Evolutionary conservation across 106 monocot species (phyloP).

Genomic region (Amphibolis antarctica): DNA sequence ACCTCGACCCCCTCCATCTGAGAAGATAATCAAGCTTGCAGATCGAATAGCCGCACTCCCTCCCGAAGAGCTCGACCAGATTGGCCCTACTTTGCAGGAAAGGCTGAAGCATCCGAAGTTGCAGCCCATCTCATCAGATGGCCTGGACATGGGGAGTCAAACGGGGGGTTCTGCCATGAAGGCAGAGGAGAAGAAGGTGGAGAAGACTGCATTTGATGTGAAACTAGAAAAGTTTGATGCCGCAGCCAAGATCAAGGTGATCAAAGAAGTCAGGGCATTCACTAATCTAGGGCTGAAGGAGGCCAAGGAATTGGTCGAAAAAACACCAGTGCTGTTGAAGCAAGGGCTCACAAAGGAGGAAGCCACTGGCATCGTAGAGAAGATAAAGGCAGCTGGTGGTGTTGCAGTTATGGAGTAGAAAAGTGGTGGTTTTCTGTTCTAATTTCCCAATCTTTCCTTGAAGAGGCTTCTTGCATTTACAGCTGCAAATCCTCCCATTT

Average conservation of each 20-base stretch:
- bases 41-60: conserved; percentile 61
- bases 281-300: conserved; percentile 88
- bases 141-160: conserved; percentile 30
- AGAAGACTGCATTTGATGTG: conserved; percentile 87
- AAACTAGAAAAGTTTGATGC: conserved; percentile 90
- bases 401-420: conserved; percentile 79
- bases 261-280: conserved; percentile 88
- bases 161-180: conserved; percentile 20
- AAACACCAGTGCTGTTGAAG: conserved; percentile 61
- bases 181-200: conserved; percentile 62
- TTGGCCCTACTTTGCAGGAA: conserved; percentile 47
- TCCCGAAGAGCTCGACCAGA: conserved; percentile 53
- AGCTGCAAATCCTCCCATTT: neutral
- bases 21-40: conserved; percentile 65
- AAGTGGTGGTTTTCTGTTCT: neutral
- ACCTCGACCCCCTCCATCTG: conserved; percentile 59
- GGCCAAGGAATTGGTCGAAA: conserved; percentile 92
- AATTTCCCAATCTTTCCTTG: neutral
- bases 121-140: conserved; percentile 41
- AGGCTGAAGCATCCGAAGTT: conserved; percentile 53
- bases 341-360: conserved; percentile 89
- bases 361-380: conserved; percentile 66
- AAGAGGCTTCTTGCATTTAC: neutral
- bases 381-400: conserved; percentile 90
- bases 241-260: conserved; percentile 84